Evolutionary conservation across 192 early-diverging fungal species (phyloP).

Genomic region (Backusella tuberculispora): DNA sequence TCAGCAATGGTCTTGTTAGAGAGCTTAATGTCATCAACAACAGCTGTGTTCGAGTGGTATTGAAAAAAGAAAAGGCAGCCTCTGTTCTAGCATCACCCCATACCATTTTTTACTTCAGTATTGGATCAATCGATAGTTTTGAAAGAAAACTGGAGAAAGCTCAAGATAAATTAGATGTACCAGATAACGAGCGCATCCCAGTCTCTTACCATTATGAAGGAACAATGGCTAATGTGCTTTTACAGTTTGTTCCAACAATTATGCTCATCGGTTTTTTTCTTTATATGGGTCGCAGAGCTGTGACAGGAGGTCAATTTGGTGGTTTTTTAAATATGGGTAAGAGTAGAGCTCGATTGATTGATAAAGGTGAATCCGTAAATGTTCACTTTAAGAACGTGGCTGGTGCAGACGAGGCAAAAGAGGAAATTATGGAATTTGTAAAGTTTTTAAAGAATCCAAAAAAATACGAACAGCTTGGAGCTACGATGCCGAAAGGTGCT

Average conservation of each 20-base stretch:
- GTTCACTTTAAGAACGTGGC: slow-evolving; percentile 99
- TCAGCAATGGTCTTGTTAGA: slow-evolving; percentile 91
- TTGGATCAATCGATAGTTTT: slow-evolving; percentile 93
- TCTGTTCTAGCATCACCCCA: slow-evolving; percentile 1
- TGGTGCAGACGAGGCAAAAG: slow-evolving; percentile 98
- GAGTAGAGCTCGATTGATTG: slow-evolving; percentile 92
- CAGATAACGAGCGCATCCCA: slow-evolving; percentile 87
- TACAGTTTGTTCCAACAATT: slow-evolving; percentile 93
- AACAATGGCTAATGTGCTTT: slow-evolving; percentile 65
- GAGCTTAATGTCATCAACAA: slow-evolving; percentile 87
- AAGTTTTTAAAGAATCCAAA: slow-evolving; percentile 97
- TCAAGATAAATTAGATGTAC: slow-evolving; percentile 89
- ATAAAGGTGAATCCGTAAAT: slow-evolving; percentile 92
- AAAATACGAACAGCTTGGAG: slow-evolving; percentile 89
- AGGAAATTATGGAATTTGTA: slow-evolving; percentile 99
- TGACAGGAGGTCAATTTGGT: slow-evolving; percentile 55
- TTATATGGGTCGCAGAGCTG: slow-evolving; percentile 81
- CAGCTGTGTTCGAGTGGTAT: slow-evolving; percentile 74
- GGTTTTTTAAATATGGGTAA: slow-evolving; percentile 97
- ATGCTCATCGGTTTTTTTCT: slow-evolving; percentile 85
- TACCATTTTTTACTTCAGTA: slow-evolving; percentile 75
- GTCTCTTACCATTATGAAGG: slow-evolving; percentile 87
- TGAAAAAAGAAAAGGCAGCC: slow-evolving; percentile 69
- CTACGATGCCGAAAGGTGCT: slow-evolving; percentile 99
- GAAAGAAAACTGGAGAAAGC: slow-evolving; percentile 89